phyloP scores from a whole-genome alignment of 2,329 filamentous ascomycete species.

The Aspergillus floridensis region DNA sequence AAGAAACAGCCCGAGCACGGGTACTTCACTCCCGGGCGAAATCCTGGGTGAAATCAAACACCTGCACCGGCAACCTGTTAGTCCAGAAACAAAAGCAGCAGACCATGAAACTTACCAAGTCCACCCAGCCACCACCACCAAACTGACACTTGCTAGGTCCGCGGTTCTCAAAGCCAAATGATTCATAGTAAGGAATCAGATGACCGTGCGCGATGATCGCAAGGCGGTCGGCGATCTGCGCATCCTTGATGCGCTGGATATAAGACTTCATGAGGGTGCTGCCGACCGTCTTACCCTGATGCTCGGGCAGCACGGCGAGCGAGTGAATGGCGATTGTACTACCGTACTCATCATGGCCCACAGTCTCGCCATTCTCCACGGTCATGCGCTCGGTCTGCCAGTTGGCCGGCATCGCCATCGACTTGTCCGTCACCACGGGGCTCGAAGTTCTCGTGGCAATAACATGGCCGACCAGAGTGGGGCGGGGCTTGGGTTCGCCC shows the following conservation, averaged over 20 bases:
- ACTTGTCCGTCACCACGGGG: constrained; percentile 65
- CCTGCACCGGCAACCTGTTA: constrained; percentile 20
- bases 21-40: constrained; percentile 24
- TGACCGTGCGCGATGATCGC: constrained; percentile 74
- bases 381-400: constrained; percentile 55
- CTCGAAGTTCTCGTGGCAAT: constrained; percentile 69
- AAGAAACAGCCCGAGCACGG: constrained; percentile 7
- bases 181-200: constrained; percentile 71
- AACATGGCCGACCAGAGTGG: constrained; percentile 70
- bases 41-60: constrained; percentile 29
- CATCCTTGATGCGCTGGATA: constrained; percentile 70
- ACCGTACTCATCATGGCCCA: constrained; percentile 71
- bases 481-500: constrained; percentile 59
- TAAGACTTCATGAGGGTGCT: constrained; percentile 72
- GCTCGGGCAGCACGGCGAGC: constrained; percentile 71
- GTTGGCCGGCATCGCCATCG: constrained; percentile 70
- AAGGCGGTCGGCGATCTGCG: constrained; percentile 68
- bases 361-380: constrained; percentile 40
- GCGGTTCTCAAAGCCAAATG: constrained; percentile 67
- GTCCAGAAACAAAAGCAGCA: not conserved
- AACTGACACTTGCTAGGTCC: constrained; percentile 70
- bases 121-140: constrained; percentile 76
- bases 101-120: constrained; percentile 62
- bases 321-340: constrained; percentile 79
- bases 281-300: constrained; percentile 72